phyloP scores from a whole-genome alignment of 345 rosid genomes.

The Aquilaria yunnanensis region DNA sequence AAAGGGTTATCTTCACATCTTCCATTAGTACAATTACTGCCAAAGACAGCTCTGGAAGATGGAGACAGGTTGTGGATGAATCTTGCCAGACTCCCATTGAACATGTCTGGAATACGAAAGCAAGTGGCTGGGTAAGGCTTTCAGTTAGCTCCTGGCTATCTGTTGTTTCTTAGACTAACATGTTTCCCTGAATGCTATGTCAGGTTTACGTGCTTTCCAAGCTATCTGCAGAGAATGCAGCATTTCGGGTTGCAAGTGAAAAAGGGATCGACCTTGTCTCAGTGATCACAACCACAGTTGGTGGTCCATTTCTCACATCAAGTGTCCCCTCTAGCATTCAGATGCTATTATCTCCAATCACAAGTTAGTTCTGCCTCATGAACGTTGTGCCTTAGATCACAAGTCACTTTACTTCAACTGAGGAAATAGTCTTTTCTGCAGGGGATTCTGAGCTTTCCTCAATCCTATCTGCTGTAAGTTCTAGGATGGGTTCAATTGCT shows the following conservation, averaged over 20 bases:
- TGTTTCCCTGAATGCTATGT: background rate
- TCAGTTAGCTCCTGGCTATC: background rate
- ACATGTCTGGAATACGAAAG: conserved; percentile 46
- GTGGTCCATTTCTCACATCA: conserved; percentile 63
- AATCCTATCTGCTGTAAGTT: conserved; percentile 60
- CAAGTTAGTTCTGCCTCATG: conserved; percentile 28
- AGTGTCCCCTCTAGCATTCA: conserved; percentile 66
- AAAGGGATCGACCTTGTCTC: conserved; percentile 63
- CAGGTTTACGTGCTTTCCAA: conserved; percentile 75
- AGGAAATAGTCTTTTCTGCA: conserved; percentile 8
- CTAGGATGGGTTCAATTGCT: conserved; percentile 73
- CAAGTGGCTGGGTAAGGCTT: conserved; percentile 73
- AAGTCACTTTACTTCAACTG: background rate
- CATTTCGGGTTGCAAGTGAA: conserved; percentile 57
- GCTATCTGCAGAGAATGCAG: conserved; percentile 67
- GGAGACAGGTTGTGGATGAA: conserved; percentile 66
- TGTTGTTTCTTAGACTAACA: background rate
- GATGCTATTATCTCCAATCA: conserved; percentile 66
- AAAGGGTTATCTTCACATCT: conserved; percentile 78
- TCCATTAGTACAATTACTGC: conserved; percentile 81
- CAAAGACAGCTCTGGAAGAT: conserved; percentile 41
- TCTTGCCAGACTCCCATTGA: conserved; percentile 51
- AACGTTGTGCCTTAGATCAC: no score
- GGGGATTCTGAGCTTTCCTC: conserved; percentile 47
- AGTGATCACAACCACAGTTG: conserved; percentile 62